These are phyloP conservation scores for Tolypocladium ophioglossoides DNA, from an alignment of 2,329 filamentous ascomycete species.

Conservation along the genomic window DNA sequence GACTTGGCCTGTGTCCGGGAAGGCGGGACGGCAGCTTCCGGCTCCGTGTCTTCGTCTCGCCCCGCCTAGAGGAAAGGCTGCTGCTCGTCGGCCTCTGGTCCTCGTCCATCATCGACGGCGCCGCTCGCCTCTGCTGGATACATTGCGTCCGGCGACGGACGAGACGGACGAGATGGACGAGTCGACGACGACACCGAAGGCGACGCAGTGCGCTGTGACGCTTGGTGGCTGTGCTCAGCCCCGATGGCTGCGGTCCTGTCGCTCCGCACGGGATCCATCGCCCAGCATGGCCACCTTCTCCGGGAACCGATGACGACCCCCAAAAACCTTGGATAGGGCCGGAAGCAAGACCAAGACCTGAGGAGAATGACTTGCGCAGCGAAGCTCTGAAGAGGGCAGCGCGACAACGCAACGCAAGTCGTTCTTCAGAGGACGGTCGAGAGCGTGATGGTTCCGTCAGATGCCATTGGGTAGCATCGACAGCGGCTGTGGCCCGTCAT, in stretches of 20 bases:
- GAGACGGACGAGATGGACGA: neutral
- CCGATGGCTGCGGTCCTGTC: neutral
- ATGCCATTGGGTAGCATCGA: neutral
- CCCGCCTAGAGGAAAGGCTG: neutral
- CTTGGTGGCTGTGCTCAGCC: neutral
- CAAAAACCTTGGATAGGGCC: no score
- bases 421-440: neutral
- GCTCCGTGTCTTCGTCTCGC: neutral
- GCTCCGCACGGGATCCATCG: neutral
- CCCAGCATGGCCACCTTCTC: neutral
- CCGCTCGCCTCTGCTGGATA: neutral
- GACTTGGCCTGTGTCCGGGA: neutral
- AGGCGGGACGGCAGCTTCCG: neutral
- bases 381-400: neutral
- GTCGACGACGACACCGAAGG: neutral
- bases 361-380: neutral
- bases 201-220: neutral
- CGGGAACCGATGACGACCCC: no score
- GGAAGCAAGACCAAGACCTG: neutral
- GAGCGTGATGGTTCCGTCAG: neutral
- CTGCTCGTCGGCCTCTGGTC: neutral
- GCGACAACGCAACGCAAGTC: neutral
- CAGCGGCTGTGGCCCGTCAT: neutral
- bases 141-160: neutral
- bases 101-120: neutral